Evolutionary conservation across 2,329 filamentous ascomycete genomes (phyloP).

Genomic region (Fusarium longipes): DNA sequence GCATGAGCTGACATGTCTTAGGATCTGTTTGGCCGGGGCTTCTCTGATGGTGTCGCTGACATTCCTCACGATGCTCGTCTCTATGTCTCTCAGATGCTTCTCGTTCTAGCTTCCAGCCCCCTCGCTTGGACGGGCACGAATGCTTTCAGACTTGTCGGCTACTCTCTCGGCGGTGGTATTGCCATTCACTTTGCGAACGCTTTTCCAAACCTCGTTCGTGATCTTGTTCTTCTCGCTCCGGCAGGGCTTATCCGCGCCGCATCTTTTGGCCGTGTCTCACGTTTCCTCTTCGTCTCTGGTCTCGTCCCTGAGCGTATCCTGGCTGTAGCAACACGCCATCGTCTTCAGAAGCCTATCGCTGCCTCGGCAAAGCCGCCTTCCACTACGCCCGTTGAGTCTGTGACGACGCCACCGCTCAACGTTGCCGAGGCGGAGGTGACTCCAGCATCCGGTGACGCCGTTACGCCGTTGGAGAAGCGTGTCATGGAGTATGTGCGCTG

Average conservation of each 20-base stretch:
- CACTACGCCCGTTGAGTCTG: slow-evolving; percentile 43
- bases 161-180: slow-evolving; percentile 85
- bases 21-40: slow-evolving; percentile 78
- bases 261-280: slow-evolving; percentile 62
- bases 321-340: slow-evolving; percentile 58
- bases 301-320: slow-evolving; percentile 65
- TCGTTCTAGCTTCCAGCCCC: slow-evolving; percentile 75
- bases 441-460: slow-evolving; percentile 40
- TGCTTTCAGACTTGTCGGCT: slow-evolving; percentile 77
- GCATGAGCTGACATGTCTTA: slow-evolving; percentile 42
- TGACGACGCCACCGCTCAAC: slow-evolving; percentile 45
- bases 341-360: slow-evolving; percentile 64
- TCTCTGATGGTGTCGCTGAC: slow-evolving; percentile 71
- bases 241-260: slow-evolving; percentile 74
- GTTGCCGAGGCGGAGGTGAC: slow-evolving; percentile 58
- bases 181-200: slow-evolving; percentile 78
- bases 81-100: slow-evolving; percentile 77
- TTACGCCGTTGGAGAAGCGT: slow-evolving; percentile 57
- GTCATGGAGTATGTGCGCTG: slow-evolving; percentile 66
- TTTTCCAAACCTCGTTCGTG: slow-evolving; percentile 76
- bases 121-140: slow-evolving; percentile 71
- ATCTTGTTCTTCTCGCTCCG: slow-evolving; percentile 81
- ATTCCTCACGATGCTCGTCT: slow-evolving; percentile 79
- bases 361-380: slow-evolving; percentile 42
- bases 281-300: slow-evolving; percentile 66